These are phyloP conservation scores for Quercus robur DNA, from an alignment of 306 rosid genomes.

Conservation along the genomic window DNA sequence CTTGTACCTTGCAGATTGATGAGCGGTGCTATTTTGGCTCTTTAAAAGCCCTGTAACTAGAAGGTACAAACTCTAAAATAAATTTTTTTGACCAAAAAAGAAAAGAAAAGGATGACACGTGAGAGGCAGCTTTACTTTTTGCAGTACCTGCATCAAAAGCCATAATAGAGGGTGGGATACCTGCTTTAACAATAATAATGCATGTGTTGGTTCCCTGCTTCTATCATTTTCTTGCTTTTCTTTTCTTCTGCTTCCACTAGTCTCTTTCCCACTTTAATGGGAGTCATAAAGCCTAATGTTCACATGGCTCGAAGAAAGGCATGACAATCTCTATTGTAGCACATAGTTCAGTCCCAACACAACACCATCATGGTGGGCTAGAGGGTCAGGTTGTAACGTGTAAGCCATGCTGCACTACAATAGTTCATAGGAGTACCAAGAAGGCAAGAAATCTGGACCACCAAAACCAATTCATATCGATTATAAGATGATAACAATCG, in stretches of 20 bases:
- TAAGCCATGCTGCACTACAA: not conserved
- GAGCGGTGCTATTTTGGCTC: slow-evolving; percentile 29
- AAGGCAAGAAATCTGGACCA: slow-evolving; percentile 26
- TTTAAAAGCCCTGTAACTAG: slow-evolving; percentile 25
- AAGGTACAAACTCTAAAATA: slow-evolving; percentile 14
- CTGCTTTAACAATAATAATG: slow-evolving; percentile 48
- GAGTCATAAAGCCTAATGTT: slow-evolving; percentile 27
- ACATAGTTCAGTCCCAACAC: not conserved
- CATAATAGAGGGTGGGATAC: slow-evolving; percentile 26
- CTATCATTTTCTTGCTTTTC: slow-evolving; percentile 33
- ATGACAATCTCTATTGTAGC: not conserved
- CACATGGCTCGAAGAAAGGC: slow-evolving; percentile 28
- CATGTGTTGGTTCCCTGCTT: slow-evolving; percentile 30
- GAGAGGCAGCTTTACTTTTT: slow-evolving; percentile 56
- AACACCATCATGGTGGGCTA: not conserved
- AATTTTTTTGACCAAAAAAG: too few species aligned
- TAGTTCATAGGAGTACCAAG: slow-evolving; percentile 1
- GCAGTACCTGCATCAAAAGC: slow-evolving; percentile 36
- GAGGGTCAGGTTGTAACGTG: not conserved
- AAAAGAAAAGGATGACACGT: slow-evolving; percentile 56
- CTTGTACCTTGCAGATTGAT: not conserved
- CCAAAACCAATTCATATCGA: not conserved
- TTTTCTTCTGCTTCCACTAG: slow-evolving; percentile 25
- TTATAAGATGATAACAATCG: slow-evolving; percentile 2
- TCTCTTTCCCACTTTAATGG: slow-evolving; percentile 25